Base-by-base conservation (phyloP, 148 eudicot species). In the Simmondsia chinensis region DNA sequence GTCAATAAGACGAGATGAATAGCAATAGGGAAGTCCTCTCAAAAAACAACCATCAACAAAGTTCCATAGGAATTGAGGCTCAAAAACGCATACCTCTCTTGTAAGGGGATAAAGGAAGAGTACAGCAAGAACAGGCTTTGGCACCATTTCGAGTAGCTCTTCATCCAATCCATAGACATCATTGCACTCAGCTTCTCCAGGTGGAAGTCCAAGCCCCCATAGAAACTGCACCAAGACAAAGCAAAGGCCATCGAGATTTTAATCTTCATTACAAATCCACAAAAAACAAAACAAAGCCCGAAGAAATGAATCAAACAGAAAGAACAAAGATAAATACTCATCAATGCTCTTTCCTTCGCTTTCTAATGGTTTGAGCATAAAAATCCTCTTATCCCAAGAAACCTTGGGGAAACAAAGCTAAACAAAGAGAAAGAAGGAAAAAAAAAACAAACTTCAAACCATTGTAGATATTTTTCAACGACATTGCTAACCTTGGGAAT, bases 111-210 rank as follows among this genome's bases (percentile, higher is more conserved):
- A 91, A 14, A 91, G 83, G 40, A 74, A 76, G 48, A 85, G 66
- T 44, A 91, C 95, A 1, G 97, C 95, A 16, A 91, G 83, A 17
- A 91, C 95, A 1, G 94, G 99, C 71, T 79, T 68, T 7, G 95
- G 94, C 36, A 85, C 94, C 88, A 91, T 91, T 56, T 56, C 94
- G 34, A 91, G 69, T 27, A 91, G 67, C 38, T 85, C 99, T 27
- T 72, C 86, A 29, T 91, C 94, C 52, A 91, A 56, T 5, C 99
- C 95, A 64, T 85, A 91, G 15, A 91, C 99, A 74, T 91, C 97
- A 50, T 60, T 46, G 73, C 99, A 91, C 65, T 82, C 97, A 17
- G 72, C 94, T 68, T 79, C 94, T 9, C 64, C 64, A 39, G 66
- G 77, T 3, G 70, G 65, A 39, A 91, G 71, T 50, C 95, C 99